Evolutionary conservation across 805 yeast genomes (phyloP).

Genomic region (Spathaspora girioi): DNA sequence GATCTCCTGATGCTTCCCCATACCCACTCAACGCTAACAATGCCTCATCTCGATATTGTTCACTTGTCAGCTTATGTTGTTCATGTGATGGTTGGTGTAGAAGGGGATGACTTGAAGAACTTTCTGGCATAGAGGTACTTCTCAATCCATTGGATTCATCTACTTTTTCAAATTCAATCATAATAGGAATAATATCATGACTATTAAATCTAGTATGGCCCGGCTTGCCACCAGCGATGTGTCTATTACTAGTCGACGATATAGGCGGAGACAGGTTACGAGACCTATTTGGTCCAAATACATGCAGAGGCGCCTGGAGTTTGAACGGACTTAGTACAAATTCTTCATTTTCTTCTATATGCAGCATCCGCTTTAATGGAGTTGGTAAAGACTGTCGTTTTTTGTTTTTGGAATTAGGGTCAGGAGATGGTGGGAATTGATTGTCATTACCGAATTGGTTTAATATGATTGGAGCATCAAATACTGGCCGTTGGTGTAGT

Average conservation of each 20-base stretch:
- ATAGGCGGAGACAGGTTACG: neutral
- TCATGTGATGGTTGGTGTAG: neutral
- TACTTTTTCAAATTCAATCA: conserved; percentile 38
- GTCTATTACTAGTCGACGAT: neutral
- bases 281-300: neutral
- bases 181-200: conserved; percentile 40
- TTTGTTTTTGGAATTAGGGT: conserved; percentile 20
- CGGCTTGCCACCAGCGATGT: conserved; percentile 22
- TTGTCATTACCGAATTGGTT: neutral
- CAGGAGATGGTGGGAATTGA: conserved; percentile 32
- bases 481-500: neutral
- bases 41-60: conserved; percentile 19
- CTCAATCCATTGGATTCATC: conserved; percentile 10
- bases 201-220: conserved; percentile 39
- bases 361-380: conserved; percentile 18
- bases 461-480: neutral
- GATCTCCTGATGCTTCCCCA: conserved; percentile 4
- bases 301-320: conserved; percentile 18
- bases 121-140: conserved; percentile 24
- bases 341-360: conserved; percentile 22
- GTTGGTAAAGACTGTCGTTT: conserved; percentile 37
- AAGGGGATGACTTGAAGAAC: conserved; percentile 9
- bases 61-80: conserved; percentile 6
- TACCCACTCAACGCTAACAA: conserved; percentile 29
- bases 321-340: conserved; percentile 42